Percentiles rank a stretch among this genome's conserved stretches.
Evolutionary conservation across 306 rosid genomes (phyloP).

Genomic region (Cucurbita pepo): DNA sequence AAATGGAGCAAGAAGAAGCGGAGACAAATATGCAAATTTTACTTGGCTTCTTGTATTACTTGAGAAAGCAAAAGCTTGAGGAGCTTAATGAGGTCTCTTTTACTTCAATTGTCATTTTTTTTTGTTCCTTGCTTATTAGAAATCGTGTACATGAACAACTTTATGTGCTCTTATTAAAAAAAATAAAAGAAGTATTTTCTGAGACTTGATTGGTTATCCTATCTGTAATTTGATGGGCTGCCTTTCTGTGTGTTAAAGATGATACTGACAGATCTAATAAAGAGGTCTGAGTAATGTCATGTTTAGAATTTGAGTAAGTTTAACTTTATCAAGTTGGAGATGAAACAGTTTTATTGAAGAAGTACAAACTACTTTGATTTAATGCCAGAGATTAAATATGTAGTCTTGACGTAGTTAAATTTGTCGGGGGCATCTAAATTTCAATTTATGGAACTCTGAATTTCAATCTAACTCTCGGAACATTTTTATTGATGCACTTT

Average conservation of each 20-base stretch:
- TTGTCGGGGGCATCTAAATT: neutral
- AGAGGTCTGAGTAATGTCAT: neutral
- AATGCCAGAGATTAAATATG: neutral
- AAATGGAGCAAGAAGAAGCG: constrained; percentile 98
- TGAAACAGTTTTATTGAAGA: neutral
- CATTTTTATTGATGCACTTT: neutral
- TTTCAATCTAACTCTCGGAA: neutral
- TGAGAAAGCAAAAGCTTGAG: constrained; percentile 74
- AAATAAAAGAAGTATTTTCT: neutral
- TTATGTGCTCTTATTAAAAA: neutral
- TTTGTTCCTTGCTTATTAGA: neutral
- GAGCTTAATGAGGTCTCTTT: constrained; percentile 67
- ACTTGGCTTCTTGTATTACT: constrained; percentile 71
- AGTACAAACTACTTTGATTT: neutral
- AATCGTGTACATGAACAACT: neutral
- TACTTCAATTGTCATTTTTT: neutral
- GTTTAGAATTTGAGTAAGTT: neutral
- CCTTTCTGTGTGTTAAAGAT: neutral
- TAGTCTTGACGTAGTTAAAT: neutral
- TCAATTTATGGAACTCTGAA: neutral
- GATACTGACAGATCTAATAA: neutral
- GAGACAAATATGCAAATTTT: constrained; percentile 92
- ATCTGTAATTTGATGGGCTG: neutral
- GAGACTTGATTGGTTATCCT: neutral
- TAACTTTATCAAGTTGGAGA: neutral